Evolutionary conservation across 164 flowering plant species (phyloP), one percentile per base, ranked within the genome.

Genomic region (Macadamia integrifolia): DNA sequence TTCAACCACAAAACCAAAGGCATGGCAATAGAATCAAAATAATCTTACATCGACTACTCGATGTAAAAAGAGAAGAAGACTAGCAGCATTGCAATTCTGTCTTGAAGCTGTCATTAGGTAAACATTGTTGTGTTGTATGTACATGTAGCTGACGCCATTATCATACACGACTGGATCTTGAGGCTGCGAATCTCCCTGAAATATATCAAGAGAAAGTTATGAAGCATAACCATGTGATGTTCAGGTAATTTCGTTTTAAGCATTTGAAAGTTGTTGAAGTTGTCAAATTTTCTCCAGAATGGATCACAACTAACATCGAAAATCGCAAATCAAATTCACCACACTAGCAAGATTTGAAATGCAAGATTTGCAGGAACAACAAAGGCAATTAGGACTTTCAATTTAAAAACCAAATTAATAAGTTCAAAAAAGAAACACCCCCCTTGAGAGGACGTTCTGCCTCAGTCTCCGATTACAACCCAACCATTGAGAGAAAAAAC

Each of bases 41-140:
- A 35, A 43, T 66, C 97, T 90, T 84, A 92, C 99, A 85, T 89
- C 97, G 75, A 90, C 97, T 44, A 90, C 79, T 4, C 98, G 91
- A 76, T 95, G 99, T 46, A 95, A 88, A 80, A 94, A 94, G 56
- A 83, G 83, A 64, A 92, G 86, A 74, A 86, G 85, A 77, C 98
- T 89, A 13, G 99, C 97, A 28, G 97, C 99, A 79, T 94, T 94
- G 75, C 97, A 92, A 74, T 94, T 94, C 82, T 94, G 99, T 79
- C 99, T 80, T 1, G 99, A 69, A 17, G 98, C 99, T 1, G 74
- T 80, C 97, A 94, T 92, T 72, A 94, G 70, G 79, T 86, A 94
- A 30, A 94, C 89, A 78, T 94, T 94, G 75, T 77, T 92, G 76
- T 94, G 98, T 69, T 92, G 98, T 72, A 94, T 86, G 67, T 87